These are phyloP conservation scores for Trypanosoma cruzi DNA, from an alignment of 208 protist species.

Conservation along the genomic window DNA sequence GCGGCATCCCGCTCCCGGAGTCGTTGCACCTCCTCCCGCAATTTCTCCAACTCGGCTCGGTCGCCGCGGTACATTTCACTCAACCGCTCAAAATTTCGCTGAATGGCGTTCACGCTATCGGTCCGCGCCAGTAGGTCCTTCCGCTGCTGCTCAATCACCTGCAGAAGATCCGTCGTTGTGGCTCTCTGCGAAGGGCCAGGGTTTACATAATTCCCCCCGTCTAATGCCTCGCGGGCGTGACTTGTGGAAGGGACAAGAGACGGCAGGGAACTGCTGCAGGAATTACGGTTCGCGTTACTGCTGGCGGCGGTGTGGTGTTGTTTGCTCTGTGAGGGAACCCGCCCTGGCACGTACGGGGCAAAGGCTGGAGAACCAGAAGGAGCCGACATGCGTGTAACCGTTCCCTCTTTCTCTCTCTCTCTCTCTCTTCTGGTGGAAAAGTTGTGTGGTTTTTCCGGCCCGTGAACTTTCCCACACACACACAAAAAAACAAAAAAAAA, in stretches of 20 bases:
- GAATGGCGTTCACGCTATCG: constrained; percentile 88
- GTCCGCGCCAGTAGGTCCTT: constrained; percentile 64
- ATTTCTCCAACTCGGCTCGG: constrained; percentile 41
- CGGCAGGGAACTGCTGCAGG: background rate
- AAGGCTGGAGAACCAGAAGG: constrained; percentile 1
- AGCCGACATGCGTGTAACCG: background rate
- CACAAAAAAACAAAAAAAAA: background rate
- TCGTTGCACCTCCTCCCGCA: constrained; percentile 21
- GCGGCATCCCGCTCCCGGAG: constrained; percentile 21
- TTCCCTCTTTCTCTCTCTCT: constrained; percentile 9
- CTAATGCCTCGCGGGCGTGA: background rate
- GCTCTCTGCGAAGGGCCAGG: background rate
- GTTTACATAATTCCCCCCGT: background rate
- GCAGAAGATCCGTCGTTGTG: constrained; percentile 35
- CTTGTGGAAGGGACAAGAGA: background rate
- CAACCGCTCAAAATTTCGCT: constrained; percentile 89
- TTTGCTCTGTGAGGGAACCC: too few species aligned
- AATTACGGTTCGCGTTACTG: background rate
- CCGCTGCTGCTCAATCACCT: constrained; percentile 52
- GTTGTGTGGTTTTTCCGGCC: too few species aligned
- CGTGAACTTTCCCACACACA: background rate
- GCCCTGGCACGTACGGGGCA: background rate
- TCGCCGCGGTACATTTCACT: constrained; percentile 73
- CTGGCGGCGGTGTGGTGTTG: background rate
- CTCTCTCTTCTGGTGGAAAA: background rate